These are phyloP conservation scores for Picochlorum costavermella DNA, from an alignment of 139 green algal genomes.

Conservation along the genomic window DNA sequence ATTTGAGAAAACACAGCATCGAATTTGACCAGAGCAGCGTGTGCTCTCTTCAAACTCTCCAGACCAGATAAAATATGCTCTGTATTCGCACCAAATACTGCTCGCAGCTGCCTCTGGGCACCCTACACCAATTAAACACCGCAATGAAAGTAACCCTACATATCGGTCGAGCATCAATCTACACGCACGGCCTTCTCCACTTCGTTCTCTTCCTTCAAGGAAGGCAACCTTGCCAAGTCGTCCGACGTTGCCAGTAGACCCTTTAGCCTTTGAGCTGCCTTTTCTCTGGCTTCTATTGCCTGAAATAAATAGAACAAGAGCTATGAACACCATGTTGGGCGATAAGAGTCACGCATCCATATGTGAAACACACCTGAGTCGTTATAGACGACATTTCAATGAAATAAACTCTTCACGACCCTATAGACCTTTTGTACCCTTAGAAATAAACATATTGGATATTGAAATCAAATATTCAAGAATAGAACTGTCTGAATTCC, in stretches of 20 bases:
- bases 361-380: not conserved
- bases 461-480: no score
- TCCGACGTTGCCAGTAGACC: slow-evolving; percentile 44
- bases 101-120: slow-evolving; percentile 43
- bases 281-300: slow-evolving; percentile 27
- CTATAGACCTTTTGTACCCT: no score
- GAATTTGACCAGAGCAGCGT: slow-evolving; percentile 6
- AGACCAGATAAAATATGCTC: slow-evolving; percentile 47
- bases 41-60: slow-evolving; percentile 50
- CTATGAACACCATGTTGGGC: not conserved
- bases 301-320: slow-evolving; percentile 8
- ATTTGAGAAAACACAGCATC: slow-evolving; percentile 24
- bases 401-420: no score
- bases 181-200: slow-evolving; percentile 6
- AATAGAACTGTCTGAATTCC: no score
- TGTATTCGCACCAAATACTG: slow-evolving; percentile 47
- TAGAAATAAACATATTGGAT: no score
- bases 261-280: slow-evolving; percentile 34
- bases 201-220: slow-evolving; percentile 40
- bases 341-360: not conserved
- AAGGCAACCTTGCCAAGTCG: slow-evolving; percentile 40
- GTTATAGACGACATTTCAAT: no score
- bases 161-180: no score
- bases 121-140: slow-evolving; percentile 14
- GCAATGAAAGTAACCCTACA: no score